Percentiles rank a stretch among this genome's conserved stretches.
Evolutionary conservation across 2,329 filamentous ascomycete genomes (phyloP).

Genomic region (Coniochaeta sp.): DNA sequence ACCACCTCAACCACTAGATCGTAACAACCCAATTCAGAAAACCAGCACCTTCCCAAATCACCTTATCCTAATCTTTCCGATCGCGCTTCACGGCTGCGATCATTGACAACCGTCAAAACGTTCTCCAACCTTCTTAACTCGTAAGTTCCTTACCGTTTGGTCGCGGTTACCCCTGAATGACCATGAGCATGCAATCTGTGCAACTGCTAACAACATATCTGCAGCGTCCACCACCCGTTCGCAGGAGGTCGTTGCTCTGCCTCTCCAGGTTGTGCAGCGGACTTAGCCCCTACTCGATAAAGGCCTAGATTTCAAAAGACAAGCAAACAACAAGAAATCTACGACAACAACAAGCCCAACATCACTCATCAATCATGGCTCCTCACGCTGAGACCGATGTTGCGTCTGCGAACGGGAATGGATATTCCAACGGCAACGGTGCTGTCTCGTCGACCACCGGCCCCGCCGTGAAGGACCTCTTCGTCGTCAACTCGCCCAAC

Average conservation of each 20-base stretch:
- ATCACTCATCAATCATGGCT: constrained; percentile 59
- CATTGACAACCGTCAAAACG: constrained; percentile 71
- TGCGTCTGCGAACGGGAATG: constrained; percentile 56
- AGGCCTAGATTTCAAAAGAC: constrained; percentile 22
- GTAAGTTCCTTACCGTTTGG: constrained; percentile 50
- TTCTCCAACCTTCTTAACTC: constrained; percentile 98
- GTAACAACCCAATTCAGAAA: neutral
- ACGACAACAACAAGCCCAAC: constrained; percentile 16
- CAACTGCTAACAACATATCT: constrained; percentile 7
- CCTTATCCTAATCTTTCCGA: constrained; percentile 22
- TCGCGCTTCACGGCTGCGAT: constrained; percentile 55
- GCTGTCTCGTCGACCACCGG: constrained; percentile 34
- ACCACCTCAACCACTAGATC: neutral
- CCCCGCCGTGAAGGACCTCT: constrained; percentile 53
- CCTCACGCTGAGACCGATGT: constrained; percentile 70
- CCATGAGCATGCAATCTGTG: neutral
- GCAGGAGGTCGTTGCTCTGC: constrained; percentile 93
- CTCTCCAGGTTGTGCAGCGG: constrained; percentile 75
- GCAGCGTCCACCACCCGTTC: constrained; percentile 88
- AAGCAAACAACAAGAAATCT: constrained; percentile 13
- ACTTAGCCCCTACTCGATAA: constrained; percentile 55
- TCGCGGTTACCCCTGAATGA: no score
- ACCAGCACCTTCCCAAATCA: constrained; percentile 5
- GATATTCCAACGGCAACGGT: constrained; percentile 30
- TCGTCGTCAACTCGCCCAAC: constrained; percentile 86